Conservation (phyloP, 2,329 filamentous ascomycete species). For the Aspergillus quadricinctus region DNA sequence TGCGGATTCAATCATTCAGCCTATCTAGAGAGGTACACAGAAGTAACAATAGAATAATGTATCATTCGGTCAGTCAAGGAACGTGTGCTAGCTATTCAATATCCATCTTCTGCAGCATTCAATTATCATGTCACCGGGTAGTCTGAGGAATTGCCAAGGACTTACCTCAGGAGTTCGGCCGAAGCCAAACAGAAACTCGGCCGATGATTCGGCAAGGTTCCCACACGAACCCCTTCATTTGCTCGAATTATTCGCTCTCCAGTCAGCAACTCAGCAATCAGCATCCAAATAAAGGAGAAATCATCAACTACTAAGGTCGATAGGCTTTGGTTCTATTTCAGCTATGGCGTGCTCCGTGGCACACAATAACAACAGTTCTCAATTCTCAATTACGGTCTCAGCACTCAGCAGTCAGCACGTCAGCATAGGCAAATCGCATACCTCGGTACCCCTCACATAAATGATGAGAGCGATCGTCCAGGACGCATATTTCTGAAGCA, state of each 20-base stretch:
- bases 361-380: too few species aligned
- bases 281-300: background rate
- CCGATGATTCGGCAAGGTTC: background rate
- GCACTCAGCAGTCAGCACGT: background rate
- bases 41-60: too few species aligned
- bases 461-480: background rate
- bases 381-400: too few species aligned
- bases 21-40: too few species aligned
- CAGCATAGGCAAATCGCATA: background rate
- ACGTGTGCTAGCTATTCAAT: background rate
- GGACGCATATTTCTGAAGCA: background rate
- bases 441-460: background rate
- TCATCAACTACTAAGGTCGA: too few species aligned
- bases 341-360: background rate
- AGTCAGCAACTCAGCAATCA: too few species aligned
- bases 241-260: background rate
- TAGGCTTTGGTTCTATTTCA: background rate
- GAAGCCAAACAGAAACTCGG: background rate
- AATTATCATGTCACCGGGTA: too few species aligned
- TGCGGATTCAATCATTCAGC: background rate
- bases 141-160: background rate
- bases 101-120: background rate
- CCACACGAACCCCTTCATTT: too few species aligned
- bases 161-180: background rate
- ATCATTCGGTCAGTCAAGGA: background rate